These are phyloP conservation scores for Aspergillus hiratsukae DNA, from an alignment of 2,329 filamentous ascomycete genomes.

Conservation along the genomic window DNA sequence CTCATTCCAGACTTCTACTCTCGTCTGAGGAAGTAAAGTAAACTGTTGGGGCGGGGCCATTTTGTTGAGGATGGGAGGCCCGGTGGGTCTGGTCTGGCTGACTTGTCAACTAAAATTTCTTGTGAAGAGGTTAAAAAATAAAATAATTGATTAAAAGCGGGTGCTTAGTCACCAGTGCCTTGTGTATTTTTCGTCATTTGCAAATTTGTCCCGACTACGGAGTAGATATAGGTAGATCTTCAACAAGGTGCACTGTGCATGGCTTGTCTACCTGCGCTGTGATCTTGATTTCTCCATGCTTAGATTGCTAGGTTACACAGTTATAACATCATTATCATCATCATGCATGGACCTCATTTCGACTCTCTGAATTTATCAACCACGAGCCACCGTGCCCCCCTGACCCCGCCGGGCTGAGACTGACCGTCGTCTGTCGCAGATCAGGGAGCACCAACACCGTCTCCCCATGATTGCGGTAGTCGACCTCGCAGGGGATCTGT, in stretches of 20 bases:
- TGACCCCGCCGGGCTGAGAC: constrained; percentile 64
- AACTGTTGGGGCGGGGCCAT: not conserved
- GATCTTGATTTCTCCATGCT: not conserved
- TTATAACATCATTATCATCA: not conserved
- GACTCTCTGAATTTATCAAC: constrained; percentile 59
- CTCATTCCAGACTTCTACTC: not conserved
- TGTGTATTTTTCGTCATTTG: not conserved
- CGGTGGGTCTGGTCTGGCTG: not conserved
- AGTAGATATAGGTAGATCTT: no score
- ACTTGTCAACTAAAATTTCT: not conserved
- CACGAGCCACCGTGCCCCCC: constrained; percentile 53
- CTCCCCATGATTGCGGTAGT: constrained; percentile 73
- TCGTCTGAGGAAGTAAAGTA: not conserved
- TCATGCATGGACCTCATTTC: constrained; percentile 4
- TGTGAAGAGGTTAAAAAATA: not conserved
- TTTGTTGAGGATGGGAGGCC: not conserved
- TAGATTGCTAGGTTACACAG: not conserved
- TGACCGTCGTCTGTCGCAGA: constrained; percentile 67
- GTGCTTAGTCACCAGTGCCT: not conserved
- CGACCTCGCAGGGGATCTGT: constrained; percentile 65
- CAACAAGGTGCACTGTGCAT: no score
- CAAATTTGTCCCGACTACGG: not conserved
- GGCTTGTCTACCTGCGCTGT: no score
- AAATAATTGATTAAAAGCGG: not conserved
- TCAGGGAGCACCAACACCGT: constrained; percentile 70